phyloP scores from a whole-genome alignment of 495 filamentous ascomycete species.

The Chaetomidium leptoderma region DNA sequence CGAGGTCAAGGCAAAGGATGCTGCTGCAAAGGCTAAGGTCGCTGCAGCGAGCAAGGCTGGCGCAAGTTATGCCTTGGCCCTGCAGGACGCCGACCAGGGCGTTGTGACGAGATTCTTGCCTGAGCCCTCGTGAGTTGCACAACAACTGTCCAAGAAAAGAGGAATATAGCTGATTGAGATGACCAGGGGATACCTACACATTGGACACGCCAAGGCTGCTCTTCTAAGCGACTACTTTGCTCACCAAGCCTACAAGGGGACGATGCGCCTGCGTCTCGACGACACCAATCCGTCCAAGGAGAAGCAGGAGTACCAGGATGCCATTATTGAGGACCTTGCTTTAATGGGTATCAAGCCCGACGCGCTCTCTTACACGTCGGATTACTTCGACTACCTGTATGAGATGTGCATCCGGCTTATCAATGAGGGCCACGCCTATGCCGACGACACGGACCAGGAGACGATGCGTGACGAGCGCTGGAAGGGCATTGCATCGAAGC shows the following conservation, averaged over 20 bases:
- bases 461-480: constrained; percentile 77
- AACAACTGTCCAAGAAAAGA: too few species aligned
- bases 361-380: constrained; percentile 70
- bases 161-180: neutral
- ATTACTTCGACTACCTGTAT: constrained; percentile 88
- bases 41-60: constrained; percentile 74
- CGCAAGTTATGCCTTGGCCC: constrained; percentile 82
- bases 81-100: constrained; percentile 83
- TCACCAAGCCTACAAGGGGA: constrained; percentile 81
- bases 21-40: constrained; percentile 64
- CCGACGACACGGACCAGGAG: constrained; percentile 83
- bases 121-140: constrained; percentile 73
- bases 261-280: constrained; percentile 77
- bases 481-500: constrained; percentile 67
- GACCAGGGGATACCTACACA: constrained; percentile 76
- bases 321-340: constrained; percentile 79
- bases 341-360: constrained; percentile 85
- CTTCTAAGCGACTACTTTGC: constrained; percentile 93
- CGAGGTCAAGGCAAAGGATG: constrained; percentile 54
- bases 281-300: constrained; percentile 94
- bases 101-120: constrained; percentile 93
- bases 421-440: constrained; percentile 80
- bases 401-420: constrained; percentile 73
- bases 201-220: constrained; percentile 90
- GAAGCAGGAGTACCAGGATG: constrained; percentile 85